These are phyloP conservation scores for Fragosphaeria purpurea DNA, from an alignment of 2,329 filamentous ascomycete genomes.

Conservation along the genomic window DNA sequence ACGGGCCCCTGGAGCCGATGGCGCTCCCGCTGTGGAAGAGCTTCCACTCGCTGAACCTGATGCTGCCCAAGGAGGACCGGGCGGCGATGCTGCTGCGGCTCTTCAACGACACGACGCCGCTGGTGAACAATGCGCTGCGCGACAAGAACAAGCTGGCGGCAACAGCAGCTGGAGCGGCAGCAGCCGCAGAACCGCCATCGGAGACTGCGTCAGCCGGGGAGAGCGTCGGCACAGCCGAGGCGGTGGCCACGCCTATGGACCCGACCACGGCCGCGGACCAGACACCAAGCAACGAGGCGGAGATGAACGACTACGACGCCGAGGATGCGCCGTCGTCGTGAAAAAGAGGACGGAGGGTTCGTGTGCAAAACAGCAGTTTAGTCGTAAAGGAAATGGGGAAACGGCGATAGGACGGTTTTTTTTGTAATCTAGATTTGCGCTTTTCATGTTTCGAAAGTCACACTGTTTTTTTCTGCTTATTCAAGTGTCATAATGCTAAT, in stretches of 20 bases:
- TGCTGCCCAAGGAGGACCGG: slow-evolving; percentile 96
- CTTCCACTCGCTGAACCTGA: slow-evolving; percentile 83
- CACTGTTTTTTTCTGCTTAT: too few species aligned
- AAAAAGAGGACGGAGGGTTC: too few species aligned
- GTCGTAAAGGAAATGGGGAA: too few species aligned
- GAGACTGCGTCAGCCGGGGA: slow-evolving; percentile 3
- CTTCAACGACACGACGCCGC: slow-evolving; percentile 78
- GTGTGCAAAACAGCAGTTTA: too few species aligned
- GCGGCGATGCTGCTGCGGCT: slow-evolving; percentile 83
- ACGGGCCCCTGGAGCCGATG: slow-evolving; percentile 54
- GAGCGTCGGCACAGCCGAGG: background rate
- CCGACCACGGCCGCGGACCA: background rate
- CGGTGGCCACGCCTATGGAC: background rate
- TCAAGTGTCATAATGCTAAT: too few species aligned
- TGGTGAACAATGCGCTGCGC: slow-evolving; percentile 59
- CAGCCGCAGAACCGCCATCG: background rate
- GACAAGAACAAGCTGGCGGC: slow-evolving; percentile 33
- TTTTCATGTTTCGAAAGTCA: too few species aligned
- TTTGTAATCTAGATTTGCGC: too few species aligned
- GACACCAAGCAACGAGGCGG: background rate
- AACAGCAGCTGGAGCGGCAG: slow-evolving; percentile 5
- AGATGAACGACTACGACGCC: slow-evolving; percentile 11
- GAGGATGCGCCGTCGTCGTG: slow-evolving; percentile 13
- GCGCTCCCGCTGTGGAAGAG: slow-evolving; percentile 92
- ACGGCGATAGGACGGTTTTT: too few species aligned